phyloP scores from a whole-genome alignment of 257 asterid genomes.

The Lithospermum erythrorhizon region DNA sequence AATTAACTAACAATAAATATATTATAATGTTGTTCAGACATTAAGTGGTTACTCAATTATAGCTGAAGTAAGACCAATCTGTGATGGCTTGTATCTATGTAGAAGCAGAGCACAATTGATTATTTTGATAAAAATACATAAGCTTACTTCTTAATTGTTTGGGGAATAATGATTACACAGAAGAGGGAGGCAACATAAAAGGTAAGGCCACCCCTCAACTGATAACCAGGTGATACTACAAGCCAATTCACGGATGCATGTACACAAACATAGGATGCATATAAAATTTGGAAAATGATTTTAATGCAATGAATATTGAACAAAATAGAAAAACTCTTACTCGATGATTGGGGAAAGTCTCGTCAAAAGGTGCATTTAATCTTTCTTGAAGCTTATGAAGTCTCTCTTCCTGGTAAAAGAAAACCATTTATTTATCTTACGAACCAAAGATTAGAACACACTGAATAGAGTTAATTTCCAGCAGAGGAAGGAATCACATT shows the following conservation, averaged over 20 bases:
- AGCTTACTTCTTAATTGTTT: too few relatives aligned
- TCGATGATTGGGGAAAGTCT: slow-evolving; percentile 58
- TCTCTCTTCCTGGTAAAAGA: slow-evolving; percentile 57
- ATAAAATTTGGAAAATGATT: background rate
- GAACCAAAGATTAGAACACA: slow-evolving; percentile 4
- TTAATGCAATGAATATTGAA: background rate
- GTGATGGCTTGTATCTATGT: background rate
- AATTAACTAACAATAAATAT: too few relatives aligned
- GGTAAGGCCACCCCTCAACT: too few relatives aligned
- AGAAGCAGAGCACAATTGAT: background rate
- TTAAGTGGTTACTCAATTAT: too few relatives aligned
- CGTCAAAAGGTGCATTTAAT: slow-evolving; percentile 73
- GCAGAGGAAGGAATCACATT: too few relatives aligned
- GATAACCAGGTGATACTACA: too few relatives aligned
- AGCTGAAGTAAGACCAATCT: too few relatives aligned
- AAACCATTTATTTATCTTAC: background rate
- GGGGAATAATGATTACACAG: too few relatives aligned
- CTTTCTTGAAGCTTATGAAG: slow-evolving; percentile 67
- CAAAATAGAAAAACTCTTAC: slow-evolving; percentile 21
- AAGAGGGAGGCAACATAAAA: too few relatives aligned
- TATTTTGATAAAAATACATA: too few relatives aligned
- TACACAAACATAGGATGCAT: slow-evolving; percentile 1
- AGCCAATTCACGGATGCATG: background rate
- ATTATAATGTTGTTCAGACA: too few relatives aligned
- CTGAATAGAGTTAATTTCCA: background rate